phyloP scores from a whole-genome alignment of 106 monocot genomes.

The Acorus calamus region DNA sequence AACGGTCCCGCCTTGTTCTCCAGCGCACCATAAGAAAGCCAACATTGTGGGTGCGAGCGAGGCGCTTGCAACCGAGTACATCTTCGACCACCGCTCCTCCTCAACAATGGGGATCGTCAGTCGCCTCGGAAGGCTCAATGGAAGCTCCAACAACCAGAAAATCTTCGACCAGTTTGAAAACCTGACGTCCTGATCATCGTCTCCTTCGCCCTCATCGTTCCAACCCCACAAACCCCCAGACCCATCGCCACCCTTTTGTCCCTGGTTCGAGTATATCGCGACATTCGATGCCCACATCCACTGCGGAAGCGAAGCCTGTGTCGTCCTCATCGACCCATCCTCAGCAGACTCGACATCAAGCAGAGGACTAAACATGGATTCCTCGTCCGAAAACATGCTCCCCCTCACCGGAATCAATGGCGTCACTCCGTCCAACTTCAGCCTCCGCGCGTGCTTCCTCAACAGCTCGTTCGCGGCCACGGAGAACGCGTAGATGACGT shows the following conservation, averaged over 20 bases:
- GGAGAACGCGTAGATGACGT: slow-evolving; percentile 66
- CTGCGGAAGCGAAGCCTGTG: slow-evolving; percentile 53
- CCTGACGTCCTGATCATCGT: not conserved
- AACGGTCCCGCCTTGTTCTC: slow-evolving; percentile 5
- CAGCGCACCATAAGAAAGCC: slow-evolving; percentile 48
- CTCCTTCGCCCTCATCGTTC: slow-evolving; percentile 35
- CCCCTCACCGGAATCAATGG: slow-evolving; percentile 84
- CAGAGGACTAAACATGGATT: slow-evolving; percentile 52
- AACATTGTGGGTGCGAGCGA: slow-evolving; percentile 64
- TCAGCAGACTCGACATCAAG: slow-evolving; percentile 35
- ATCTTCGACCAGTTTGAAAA: slow-evolving; percentile 31
- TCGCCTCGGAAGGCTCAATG: slow-evolving; percentile 66
- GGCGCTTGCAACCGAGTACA: slow-evolving; percentile 55
- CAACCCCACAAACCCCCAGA: slow-evolving; percentile 60
- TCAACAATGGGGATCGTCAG: slow-evolving; percentile 84
- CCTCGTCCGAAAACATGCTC: slow-evolving; percentile 69
- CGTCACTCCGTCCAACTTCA: slow-evolving; percentile 66
- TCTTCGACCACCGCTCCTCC: slow-evolving; percentile 91
- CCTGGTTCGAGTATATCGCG: slow-evolving; percentile 77
- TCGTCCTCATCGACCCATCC: slow-evolving; percentile 21
- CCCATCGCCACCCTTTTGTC: slow-evolving; percentile 14
- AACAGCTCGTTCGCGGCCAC: slow-evolving; percentile 77
- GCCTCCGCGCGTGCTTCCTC: slow-evolving; percentile 58
- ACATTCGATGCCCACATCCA: slow-evolving; percentile 98
- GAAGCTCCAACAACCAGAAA: slow-evolving; percentile 56